Conservation (phyloP, 768 basidiomycete species). For the Leccinellum albellum region DNA sequence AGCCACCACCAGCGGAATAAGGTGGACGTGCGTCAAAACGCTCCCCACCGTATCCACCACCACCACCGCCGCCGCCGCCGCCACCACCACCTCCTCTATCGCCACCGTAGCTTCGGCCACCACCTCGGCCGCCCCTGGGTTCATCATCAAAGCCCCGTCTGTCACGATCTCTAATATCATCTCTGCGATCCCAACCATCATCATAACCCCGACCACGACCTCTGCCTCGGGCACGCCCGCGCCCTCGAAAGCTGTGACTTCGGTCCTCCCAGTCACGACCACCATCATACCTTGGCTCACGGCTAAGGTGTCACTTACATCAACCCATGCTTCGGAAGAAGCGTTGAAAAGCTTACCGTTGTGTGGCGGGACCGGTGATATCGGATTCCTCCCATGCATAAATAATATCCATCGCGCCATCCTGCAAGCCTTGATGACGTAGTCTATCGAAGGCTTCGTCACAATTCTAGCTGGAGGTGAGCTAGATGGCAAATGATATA, state of each 20-base stretch:
- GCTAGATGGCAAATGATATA: neutral
- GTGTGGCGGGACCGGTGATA: constrained; percentile 43
- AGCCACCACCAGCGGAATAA: constrained; percentile 24
- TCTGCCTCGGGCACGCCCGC: constrained; percentile 37
- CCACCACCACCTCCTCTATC: constrained; percentile 39
- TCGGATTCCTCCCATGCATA: constrained; percentile 81
- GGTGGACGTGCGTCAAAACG: constrained; percentile 42
- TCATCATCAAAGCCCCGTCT: constrained; percentile 36
- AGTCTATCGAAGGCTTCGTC: constrained; percentile 78
- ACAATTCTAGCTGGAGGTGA: constrained; percentile 49
- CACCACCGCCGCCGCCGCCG: constrained; percentile 22
- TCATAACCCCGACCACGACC: constrained; percentile 35
- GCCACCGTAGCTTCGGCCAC: constrained; percentile 35
- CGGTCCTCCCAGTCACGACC: constrained; percentile 48
- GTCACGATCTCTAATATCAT: constrained; percentile 40
- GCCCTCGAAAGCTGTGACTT: constrained; percentile 38
- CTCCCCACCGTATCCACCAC: constrained; percentile 39
- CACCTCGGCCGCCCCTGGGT: constrained; percentile 33
- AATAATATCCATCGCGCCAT: constrained; percentile 84
- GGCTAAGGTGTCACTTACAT: constrained; percentile 13
- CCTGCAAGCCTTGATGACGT: constrained; percentile 73
- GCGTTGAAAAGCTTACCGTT: constrained; percentile 29
- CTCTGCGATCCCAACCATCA: constrained; percentile 45
- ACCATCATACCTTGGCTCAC: constrained; percentile 34
- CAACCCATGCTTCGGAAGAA: constrained; percentile 1